Evolutionary conservation across 2,329 filamentous ascomycete species (phyloP).

Genomic region (Xylaria arbuscula): DNA sequence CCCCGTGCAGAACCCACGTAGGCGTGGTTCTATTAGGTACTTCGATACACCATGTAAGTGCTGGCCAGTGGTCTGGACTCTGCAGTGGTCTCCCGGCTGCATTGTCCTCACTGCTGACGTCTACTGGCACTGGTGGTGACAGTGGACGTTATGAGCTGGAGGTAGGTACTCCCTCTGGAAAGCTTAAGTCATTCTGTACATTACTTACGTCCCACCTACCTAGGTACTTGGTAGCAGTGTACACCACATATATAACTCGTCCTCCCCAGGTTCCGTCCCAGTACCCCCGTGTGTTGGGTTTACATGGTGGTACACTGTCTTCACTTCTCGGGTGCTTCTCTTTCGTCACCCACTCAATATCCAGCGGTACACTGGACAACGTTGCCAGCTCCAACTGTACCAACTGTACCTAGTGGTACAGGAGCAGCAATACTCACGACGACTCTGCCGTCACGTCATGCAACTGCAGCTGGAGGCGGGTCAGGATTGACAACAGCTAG

Average conservation of each 20-base stretch:
- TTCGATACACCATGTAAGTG: no score
- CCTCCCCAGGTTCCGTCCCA: neutral
- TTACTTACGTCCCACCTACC: neutral
- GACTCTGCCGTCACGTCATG: no score
- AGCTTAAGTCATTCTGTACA: neutral
- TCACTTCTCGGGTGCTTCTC: neutral
- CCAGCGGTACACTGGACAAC: neutral
- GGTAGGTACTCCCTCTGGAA: neutral
- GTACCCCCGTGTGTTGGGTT: neutral
- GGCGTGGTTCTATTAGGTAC: no score
- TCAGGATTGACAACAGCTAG: no score
- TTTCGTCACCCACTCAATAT: neutral
- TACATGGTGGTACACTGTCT: neutral
- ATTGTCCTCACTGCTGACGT: no score
- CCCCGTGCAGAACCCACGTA: no score
- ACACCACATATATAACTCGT: neutral
- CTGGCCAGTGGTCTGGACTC: no score
- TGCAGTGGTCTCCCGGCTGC: no score
- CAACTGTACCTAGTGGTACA: neutral
- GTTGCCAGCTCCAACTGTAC: neutral
- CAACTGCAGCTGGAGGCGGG: no score
- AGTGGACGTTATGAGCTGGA: no score
- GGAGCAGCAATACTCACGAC: no score
- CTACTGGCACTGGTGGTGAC: no score
- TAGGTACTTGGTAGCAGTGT: neutral